Conservation (phyloP, 345 rosid genomes). For the Eutrema japonicum region DNA sequence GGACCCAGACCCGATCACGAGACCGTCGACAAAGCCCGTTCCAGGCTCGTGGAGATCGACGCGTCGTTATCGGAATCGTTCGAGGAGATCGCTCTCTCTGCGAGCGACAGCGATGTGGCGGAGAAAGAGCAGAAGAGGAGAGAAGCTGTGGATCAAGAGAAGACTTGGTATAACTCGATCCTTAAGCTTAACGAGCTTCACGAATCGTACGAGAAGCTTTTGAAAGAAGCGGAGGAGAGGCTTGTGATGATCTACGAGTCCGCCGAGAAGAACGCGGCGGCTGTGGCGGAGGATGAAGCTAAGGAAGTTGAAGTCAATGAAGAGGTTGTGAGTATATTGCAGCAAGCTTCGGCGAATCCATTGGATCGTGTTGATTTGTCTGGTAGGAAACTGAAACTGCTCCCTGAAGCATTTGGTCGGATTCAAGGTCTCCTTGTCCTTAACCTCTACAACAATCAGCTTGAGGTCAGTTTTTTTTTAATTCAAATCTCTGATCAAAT, state of each 20-base stretch:
- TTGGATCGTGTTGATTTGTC: conserved; percentile 79
- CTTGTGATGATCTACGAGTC: conserved; percentile 71
- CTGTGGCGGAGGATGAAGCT: conserved; percentile 37
- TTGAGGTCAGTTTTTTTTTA: conserved; percentile 54
- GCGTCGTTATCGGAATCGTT: conserved; percentile 60
- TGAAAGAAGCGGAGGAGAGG: conserved; percentile 80
- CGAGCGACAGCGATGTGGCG: conserved; percentile 55
- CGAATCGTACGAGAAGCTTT: conserved; percentile 67
- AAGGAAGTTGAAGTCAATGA: conserved; percentile 50
- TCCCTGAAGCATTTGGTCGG: conserved; percentile 88
- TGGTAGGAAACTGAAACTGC: conserved; percentile 52
- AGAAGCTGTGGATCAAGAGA: conserved; percentile 63
- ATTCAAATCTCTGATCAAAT: not conserved
- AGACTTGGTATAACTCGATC: conserved; percentile 50
- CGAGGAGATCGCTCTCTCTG: conserved; percentile 72
- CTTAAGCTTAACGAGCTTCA: conserved; percentile 84
- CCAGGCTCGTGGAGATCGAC: conserved; percentile 66
- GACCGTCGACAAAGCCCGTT: conserved; percentile 72
- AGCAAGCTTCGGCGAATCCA: conserved; percentile 56
- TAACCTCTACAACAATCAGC: conserved; percentile 72
- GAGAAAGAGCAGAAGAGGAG: conserved; percentile 69
- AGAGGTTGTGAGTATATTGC: conserved; percentile 66
- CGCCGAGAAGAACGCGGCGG: conserved; percentile 48
- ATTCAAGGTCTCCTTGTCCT: conserved; percentile 65
- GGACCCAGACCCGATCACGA: conserved; percentile 97